A percentile compares a stretch with the other conserved stretches of the same genome.
Evolutionary conservation across 1,284 basidiomycete genomes (phyloP).

Genomic region (Pseudozyma flocculosa): DNA sequence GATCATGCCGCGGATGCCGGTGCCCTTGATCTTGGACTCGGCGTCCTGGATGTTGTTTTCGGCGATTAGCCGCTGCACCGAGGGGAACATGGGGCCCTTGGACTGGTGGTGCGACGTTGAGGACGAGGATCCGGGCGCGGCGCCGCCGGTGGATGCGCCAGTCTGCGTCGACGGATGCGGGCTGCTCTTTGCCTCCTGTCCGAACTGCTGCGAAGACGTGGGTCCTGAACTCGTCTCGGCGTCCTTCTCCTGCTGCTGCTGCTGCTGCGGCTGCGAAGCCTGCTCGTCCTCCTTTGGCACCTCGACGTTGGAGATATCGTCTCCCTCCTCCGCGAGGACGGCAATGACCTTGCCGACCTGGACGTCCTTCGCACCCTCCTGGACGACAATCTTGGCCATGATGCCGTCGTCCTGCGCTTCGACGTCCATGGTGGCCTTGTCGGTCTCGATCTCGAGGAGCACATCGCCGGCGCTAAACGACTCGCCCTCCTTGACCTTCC

Average conservation of each 20-base stretch:
- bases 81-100: slow-evolving; percentile 52
- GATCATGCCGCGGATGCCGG: slow-evolving; percentile 58
- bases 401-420: slow-evolving; percentile 61
- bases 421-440: slow-evolving; percentile 60
- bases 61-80: slow-evolving; percentile 56
- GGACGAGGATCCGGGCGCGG: slow-evolving; percentile 18
- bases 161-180: slow-evolving; percentile 19
- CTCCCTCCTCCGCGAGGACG: slow-evolving; percentile 60
- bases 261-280: slow-evolving; percentile 1
- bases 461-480: slow-evolving; percentile 57
- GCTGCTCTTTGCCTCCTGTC: slow-evolving; percentile 8
- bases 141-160: slow-evolving; percentile 19
- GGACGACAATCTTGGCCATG: slow-evolving; percentile 58
- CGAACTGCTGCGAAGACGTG: background rate
- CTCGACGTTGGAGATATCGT: slow-evolving; percentile 58
- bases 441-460: slow-evolving; percentile 54
- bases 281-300: slow-evolving; percentile 34
- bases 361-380: slow-evolving; percentile 55
- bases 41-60: slow-evolving; percentile 53
- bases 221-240: no score
- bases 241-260: background rate
- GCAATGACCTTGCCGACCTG: slow-evolving; percentile 59
- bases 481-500: slow-evolving; percentile 60
- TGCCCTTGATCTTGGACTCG: slow-evolving; percentile 57
- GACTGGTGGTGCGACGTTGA: slow-evolving; percentile 10